Percentiles rank a stretch among this genome's conserved stretches.
Conservation (phyloP, 768 basidiomycete genomes). For the Pulveroboletus sp. region DNA sequence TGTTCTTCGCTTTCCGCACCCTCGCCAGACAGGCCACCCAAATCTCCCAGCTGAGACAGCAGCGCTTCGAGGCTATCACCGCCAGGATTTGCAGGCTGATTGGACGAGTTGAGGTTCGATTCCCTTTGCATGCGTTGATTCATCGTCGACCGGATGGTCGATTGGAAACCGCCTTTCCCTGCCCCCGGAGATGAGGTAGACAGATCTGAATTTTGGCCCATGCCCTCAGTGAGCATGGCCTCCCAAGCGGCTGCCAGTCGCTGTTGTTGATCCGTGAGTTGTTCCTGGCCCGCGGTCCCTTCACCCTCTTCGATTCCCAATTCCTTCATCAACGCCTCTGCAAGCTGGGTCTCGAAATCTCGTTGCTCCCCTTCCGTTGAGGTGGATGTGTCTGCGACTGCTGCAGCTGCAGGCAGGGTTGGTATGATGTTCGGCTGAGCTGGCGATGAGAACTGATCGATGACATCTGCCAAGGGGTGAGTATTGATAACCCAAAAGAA, state of each 20-base stretch:
- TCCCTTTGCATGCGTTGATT: constrained; percentile 72
- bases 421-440: constrained; percentile 15
- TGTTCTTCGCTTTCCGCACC: constrained; percentile 45
- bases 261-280: constrained; percentile 30
- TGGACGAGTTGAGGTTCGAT: constrained; percentile 29
- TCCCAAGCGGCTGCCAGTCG: constrained; percentile 71
- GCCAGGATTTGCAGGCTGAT: neutral
- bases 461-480: constrained; percentile 39
- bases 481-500: neutral
- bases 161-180: constrained; percentile 54
- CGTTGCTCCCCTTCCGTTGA: constrained; percentile 11
- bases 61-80: constrained; percentile 50
- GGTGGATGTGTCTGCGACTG: constrained; percentile 15
- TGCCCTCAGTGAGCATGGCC: constrained; percentile 61
- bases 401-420: constrained; percentile 12
- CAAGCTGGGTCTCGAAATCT: too few species aligned
- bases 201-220: constrained; percentile 37
- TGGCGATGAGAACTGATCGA: constrained; percentile 41
- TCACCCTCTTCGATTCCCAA: constrained; percentile 17
- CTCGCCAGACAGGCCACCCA: constrained; percentile 36
- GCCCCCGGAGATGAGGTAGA: constrained; percentile 6
- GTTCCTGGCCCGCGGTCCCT: constrained; percentile 6
- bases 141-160: constrained; percentile 68
- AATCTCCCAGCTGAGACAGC: constrained; percentile 40
- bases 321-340: constrained; percentile 35